Base-by-base conservation (phyloP, 2,329 filamentous ascomycete species). In the Ascochyta viciae-villosae region DNA sequence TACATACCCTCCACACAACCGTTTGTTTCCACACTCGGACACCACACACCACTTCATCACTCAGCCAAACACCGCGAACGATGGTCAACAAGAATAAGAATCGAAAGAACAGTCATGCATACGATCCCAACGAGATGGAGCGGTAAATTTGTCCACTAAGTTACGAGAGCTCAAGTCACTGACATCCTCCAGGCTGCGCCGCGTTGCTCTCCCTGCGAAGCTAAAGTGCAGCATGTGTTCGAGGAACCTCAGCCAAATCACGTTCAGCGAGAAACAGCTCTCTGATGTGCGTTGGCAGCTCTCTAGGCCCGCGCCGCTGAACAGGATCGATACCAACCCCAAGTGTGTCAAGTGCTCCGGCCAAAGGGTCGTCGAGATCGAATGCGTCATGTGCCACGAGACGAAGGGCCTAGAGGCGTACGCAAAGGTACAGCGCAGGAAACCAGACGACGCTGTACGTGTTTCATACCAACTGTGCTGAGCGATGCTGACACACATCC, bases 241-340 rank as follows among this genome's bases (percentile, higher is more conserved):
- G 24, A 80, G 78, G 51, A 76, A 71, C 37, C 76, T 76, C 24
- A 62, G 57, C 10, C 65, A 72, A 7, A 57, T 48, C 1, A 68
- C 66, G 31, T 85, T 74, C 62, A 84, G 83, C 1, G 78, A 79
- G 27, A 80, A 77, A 31, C 81, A 84, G 62, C 66, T 82, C 8
- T 71, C 72, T 5, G 68, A 75, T n/a, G 56, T 63, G 13, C 39
- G 74, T 57, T 60, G 26, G 23, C 63, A 61, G 22, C 56, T 67
- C 51, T 51, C 55, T 16, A 46, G 46, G 29, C 16, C 52, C 4
- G 29, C 13, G 10, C 29, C 29, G 29, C 29, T 31, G 0, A 54
- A 45, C 4, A 53, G 57, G 1, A 68, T 68, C 42, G 58, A 54
- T 9, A 54, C 63, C 24, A 19, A 19, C 19, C 19, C 19, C 19